These are phyloP conservation scores for Salicornia ramosissima DNA, from an alignment of 148 eudicot genomes.

Conservation along the genomic window DNA sequence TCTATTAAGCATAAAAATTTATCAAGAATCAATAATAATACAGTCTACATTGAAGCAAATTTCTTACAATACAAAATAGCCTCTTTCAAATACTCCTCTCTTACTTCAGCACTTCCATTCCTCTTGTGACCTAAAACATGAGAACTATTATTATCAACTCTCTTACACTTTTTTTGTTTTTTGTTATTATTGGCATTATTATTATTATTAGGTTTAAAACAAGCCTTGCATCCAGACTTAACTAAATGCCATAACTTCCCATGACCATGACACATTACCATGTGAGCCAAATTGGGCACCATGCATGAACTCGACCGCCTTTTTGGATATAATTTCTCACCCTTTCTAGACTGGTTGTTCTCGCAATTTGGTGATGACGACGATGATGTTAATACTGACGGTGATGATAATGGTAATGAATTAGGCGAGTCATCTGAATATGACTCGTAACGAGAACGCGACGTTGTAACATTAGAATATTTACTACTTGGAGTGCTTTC, in stretches of 20 bases:
- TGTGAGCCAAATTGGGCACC: not conserved
- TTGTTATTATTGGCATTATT: not conserved
- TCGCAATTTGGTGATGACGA: not conserved
- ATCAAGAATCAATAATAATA: no score
- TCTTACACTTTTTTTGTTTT: not conserved
- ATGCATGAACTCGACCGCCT: not conserved
- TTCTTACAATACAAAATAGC: not conserved
- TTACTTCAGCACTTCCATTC: not conserved
- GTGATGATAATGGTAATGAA: not conserved
- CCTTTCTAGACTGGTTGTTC: not conserved
- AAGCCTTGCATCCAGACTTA: not conserved
- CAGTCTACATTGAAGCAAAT: not conserved
- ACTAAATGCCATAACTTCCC: conserved; percentile 1
- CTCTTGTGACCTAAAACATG: not conserved
- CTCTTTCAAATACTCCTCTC: not conserved
- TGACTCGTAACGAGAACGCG: not conserved
- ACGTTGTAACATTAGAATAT: not conserved
- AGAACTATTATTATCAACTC: not conserved
- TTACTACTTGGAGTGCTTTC: not conserved
- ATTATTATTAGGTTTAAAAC: not conserved
- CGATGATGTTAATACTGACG: no score
- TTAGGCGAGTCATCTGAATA: not conserved
- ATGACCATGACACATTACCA: conserved; percentile 1
- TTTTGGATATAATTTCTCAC: not conserved
- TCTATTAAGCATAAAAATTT: no score